Conservation (phyloP, 108 stramenopile genomes). For the Hondaea fermentalgiana region DNA sequence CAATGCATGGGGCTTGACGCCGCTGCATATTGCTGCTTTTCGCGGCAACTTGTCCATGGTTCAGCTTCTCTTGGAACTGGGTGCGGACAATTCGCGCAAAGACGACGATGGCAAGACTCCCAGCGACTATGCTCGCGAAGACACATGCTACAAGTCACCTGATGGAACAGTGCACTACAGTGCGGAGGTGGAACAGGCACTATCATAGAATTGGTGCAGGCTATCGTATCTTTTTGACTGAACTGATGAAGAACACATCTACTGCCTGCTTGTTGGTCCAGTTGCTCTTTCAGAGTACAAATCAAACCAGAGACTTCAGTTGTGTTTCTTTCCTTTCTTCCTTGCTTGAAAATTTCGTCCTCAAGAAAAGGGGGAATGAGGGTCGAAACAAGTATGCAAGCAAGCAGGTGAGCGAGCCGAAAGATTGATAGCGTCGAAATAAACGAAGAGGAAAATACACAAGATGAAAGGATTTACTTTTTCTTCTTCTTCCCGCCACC, state of each 20-base stretch:
- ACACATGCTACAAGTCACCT: background rate
- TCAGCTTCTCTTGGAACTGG: background rate
- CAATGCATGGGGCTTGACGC: background rate
- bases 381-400: too few relatives aligned
- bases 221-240: too few relatives aligned
- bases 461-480: background rate
- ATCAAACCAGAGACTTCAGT: too few relatives aligned
- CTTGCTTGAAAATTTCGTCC: too few relatives aligned
- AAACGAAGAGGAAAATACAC: background rate
- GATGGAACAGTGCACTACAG: background rate
- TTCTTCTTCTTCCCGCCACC: background rate
- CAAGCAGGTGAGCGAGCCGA: too few relatives aligned
- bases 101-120: background rate
- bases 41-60: background rate
- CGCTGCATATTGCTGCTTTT: conserved; percentile 6
- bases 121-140: background rate
- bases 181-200: background rate
- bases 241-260: too few relatives aligned
- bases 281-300: too few relatives aligned
- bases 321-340: too few relatives aligned
- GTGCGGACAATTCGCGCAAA: background rate
- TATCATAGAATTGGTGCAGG: too few relatives aligned
- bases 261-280: too few relatives aligned
- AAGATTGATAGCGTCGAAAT: too few relatives aligned
- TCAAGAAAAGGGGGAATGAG: too few relatives aligned